Percentiles rank a stretch among this genome's conserved stretches.
These are phyloP conservation scores for Mrakia hoshinonis DNA, from an alignment of 768 basidiomycete genomes.

Conservation along the genomic window DNA sequence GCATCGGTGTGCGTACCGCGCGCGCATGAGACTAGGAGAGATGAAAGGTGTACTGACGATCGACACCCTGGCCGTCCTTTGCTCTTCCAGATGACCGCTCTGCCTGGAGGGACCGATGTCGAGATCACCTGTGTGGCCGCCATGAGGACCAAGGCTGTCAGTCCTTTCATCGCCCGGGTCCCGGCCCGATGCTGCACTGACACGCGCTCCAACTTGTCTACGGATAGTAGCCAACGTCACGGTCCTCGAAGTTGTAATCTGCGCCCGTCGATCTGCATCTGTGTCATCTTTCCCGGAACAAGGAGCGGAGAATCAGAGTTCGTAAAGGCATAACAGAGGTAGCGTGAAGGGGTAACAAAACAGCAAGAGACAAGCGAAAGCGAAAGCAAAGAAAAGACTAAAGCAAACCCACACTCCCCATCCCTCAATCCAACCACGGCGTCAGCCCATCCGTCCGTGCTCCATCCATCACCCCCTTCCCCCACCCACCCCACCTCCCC, in stretches of 20 bases:
- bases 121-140: conserved; percentile 27
- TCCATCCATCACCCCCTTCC: conserved; percentile 1
- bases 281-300: too few species aligned
- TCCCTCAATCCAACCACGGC: neutral
- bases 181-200: too few species aligned
- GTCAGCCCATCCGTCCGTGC: neutral
- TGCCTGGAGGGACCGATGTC: conserved; percentile 23
- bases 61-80: neutral
- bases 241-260: too few species aligned
- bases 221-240: too few species aligned
- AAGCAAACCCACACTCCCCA: neutral
- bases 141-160: neutral
- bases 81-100: conserved; percentile 4
- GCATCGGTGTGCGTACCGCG: conserved; percentile 23
- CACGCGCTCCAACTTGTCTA: too few species aligned
- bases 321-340: too few species aligned
- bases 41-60: neutral
- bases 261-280: too few species aligned
- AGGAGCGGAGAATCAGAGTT: neutral
- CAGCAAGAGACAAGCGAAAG: neutral
- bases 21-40: too few species aligned
- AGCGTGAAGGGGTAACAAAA: too few species aligned
- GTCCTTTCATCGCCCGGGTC: too few species aligned
- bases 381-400: neutral
- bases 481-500: neutral